Evolutionary conservation across 2,329 filamentous ascomycete species (phyloP), one percentile per base, ranked within the genome.

Genomic region (Rhynchosporium secalis): DNA sequence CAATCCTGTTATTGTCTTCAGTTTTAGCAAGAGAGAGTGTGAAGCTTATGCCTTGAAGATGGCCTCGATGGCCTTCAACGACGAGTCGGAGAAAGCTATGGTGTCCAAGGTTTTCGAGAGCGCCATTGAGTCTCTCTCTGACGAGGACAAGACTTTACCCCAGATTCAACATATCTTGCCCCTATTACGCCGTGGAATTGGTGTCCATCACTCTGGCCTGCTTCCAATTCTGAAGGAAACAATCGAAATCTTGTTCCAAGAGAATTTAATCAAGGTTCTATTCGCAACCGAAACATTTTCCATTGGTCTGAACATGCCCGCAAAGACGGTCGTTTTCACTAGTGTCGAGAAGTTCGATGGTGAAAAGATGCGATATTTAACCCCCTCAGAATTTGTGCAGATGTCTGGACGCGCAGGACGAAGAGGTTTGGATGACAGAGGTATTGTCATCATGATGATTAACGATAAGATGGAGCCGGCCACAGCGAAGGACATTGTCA

Each of bases 371-470:
- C 85, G 94, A 66, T 96, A 93, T 77, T 84, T 98, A 26, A 97
- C 93, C 0, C 92, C 92, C 1, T 96, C 92, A 10, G 95, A 99
- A 72, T 99, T 98, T 76, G 91, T 99, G 58, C 95, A 99, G 75
- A 99, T 99, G 95, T 96, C 95, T 59, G 95, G 95, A 65, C 91
- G 95, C 77, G 95, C 95, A 63, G 95, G 95, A 74, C 91, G 95
- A 83, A 88, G 95, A 86, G 95, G 95, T 78, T 89, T 99, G 60
- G 95, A 99, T 79, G 93, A 97, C 66, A 90, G 95, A 68, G 95
- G 95, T 83, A 96, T 98, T 70, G 95, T 99, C 69, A 98, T 99
- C 75, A 98, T 99, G 92, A 98, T 99, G 94, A 90, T 99, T 65
- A 90, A 96, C 73, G 91, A 96, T 75, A 92, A 95, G 78, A 94